phyloP scores from a whole-genome alignment of 331 rosid genomes.

The Ulmus americana region DNA sequence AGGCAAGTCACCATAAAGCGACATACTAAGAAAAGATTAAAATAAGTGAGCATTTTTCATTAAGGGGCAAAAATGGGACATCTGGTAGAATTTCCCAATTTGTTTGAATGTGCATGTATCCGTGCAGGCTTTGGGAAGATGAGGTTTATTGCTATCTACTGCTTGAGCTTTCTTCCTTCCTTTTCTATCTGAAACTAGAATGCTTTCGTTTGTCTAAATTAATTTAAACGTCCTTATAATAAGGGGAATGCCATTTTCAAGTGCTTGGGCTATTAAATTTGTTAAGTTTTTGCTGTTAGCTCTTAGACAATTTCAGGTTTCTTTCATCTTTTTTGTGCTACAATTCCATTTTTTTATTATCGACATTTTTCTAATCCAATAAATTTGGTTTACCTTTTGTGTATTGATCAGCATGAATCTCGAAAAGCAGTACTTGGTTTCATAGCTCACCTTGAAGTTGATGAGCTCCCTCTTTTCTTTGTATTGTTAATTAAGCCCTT shows the following conservation, averaged over 20 bases:
- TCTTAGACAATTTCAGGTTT: not conserved
- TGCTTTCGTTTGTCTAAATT: too few species aligned
- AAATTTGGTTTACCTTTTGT: constrained; percentile 2
- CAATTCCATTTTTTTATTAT: not conserved
- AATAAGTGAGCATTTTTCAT: too few species aligned
- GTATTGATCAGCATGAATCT: constrained; percentile 56
- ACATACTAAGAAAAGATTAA: too few species aligned
- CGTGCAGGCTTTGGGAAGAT: too few species aligned
- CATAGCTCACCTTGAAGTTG: constrained; percentile 67
- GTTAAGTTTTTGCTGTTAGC: not conserved
- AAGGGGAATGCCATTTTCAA: not conserved
- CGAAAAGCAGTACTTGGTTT: constrained; percentile 82
- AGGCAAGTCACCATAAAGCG: too few species aligned
- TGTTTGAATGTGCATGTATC: too few species aligned
- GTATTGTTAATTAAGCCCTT: constrained; percentile 69
- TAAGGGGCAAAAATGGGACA: too few species aligned
- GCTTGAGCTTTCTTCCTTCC: too few species aligned
- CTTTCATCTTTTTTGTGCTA: not conserved
- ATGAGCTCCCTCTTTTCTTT: constrained; percentile 82
- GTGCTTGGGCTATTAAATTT: not conserved
- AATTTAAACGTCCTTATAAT: not conserved
- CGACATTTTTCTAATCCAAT: not conserved
- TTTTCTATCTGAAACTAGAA: too few species aligned
- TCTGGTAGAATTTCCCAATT: too few species aligned
- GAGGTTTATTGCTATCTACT: too few species aligned